A percentile compares a stretch with the other conserved stretches of the same genome.
These are phyloP conservation scores for Ascochyta clinopodiicola DNA, from an alignment of 2,329 filamentous ascomycete genomes.

Conservation along the genomic window DNA sequence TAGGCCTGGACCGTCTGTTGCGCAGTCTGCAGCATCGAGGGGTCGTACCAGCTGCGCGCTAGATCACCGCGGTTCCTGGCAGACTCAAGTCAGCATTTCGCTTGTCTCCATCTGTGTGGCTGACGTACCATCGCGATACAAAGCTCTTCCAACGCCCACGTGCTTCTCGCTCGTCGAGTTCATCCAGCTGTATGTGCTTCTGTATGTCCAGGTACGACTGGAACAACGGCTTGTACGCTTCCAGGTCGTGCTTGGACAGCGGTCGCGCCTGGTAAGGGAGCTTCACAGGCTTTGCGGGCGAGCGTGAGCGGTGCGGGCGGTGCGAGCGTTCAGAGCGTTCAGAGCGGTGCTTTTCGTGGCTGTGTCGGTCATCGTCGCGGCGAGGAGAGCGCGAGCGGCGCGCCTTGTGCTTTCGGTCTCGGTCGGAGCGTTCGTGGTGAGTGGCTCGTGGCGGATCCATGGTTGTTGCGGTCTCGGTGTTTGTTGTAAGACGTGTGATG, in stretches of 20 bases:
- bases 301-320: constrained; percentile 36
- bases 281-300: constrained; percentile 32
- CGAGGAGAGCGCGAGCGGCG: constrained; percentile 44
- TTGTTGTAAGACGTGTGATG: constrained; percentile 6
- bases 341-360: constrained; percentile 28
- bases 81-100: constrained; percentile 52
- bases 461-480: constrained; percentile 1
- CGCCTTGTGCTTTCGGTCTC: constrained; percentile 42
- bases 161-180: constrained; percentile 75
- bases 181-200: constrained; percentile 73
- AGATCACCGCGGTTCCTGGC: constrained; percentile 82
- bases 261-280: constrained; percentile 71
- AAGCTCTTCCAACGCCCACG: constrained; percentile 95
- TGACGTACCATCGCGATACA: constrained; percentile 76
- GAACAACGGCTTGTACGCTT: constrained; percentile 72
- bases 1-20: constrained; percentile 44
- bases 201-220: constrained; percentile 87
- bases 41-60: constrained; percentile 92
- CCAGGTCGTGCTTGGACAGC: constrained; percentile 73
- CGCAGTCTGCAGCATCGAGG: constrained; percentile 68
- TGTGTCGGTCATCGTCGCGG: constrained; percentile 30
- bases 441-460: constrained; percentile 4
- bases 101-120: background rate
- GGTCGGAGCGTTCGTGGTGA: background rate
- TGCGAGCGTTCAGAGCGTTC: background rate